Evolutionary conservation across 192 early-diverging fungal genomes (phyloP).

Genomic region (Backusella mclennaniae): DNA sequence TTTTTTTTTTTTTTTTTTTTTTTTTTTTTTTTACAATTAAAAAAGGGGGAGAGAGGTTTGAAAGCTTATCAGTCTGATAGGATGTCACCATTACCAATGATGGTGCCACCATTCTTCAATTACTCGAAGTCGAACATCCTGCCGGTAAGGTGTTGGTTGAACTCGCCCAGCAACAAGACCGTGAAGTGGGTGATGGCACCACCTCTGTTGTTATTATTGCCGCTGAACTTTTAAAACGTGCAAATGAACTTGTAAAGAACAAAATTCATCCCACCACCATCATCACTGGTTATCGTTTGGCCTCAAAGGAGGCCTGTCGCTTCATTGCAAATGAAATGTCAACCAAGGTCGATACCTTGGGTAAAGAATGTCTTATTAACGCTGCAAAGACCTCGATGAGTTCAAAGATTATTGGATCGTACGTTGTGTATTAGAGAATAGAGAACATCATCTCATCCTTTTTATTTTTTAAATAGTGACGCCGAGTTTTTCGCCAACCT

Average conservation of each 20-base stretch:
- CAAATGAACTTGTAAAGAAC: slow-evolving; percentile 98
- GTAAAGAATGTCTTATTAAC: slow-evolving; percentile 89
- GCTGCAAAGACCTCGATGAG: slow-evolving; percentile 98
- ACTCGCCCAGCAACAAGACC: slow-evolving; percentile 99
- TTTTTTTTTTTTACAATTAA: background rate
- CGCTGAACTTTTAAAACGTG: slow-evolving; percentile 92
- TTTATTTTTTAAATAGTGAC: slow-evolving; percentile 52
- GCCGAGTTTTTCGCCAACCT: slow-evolving; percentile 96
- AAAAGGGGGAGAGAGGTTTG: background rate
- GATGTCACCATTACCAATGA: slow-evolving; percentile 99
- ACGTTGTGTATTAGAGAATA: slow-evolving; percentile 20
- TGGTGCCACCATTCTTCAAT: slow-evolving; percentile 95
- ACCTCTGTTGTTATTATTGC: slow-evolving; percentile 99
- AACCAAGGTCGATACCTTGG: slow-evolving; percentile 90
- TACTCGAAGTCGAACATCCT: slow-evolving; percentile 98
- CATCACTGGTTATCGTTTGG: slow-evolving; percentile 96
- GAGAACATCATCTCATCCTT: background rate
- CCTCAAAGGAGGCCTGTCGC: slow-evolving; percentile 96
- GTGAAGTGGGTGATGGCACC: slow-evolving; percentile 99
- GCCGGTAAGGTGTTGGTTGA: slow-evolving; percentile 96
- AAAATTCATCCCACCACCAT: slow-evolving; percentile 99
- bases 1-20: background rate
- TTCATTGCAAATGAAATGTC: slow-evolving; percentile 98
- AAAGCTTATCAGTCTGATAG: slow-evolving; percentile 34
- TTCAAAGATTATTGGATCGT: slow-evolving; percentile 97